These are phyloP conservation scores for Sugiyamaella grinbergsii DNA, from an alignment of 1,139 yeast genomes.

Conservation along the genomic window DNA sequence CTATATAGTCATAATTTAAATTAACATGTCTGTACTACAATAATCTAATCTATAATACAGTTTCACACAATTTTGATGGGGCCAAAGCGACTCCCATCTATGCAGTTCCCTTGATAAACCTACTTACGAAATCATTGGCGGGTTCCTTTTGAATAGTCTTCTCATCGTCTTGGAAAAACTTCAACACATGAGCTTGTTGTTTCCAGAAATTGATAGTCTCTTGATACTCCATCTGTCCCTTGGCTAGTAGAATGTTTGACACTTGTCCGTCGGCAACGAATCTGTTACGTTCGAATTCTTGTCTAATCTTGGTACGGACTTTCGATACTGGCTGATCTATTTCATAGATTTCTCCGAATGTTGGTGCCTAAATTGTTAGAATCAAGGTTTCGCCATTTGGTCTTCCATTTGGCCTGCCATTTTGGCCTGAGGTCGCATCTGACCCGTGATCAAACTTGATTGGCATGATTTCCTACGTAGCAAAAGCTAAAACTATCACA, in stretches of 20 bases:
- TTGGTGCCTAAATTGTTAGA: constrained; percentile 43
- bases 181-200: constrained; percentile 82
- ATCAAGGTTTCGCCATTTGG: not conserved
- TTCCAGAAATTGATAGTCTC: constrained; percentile 90
- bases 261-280: constrained; percentile 67
- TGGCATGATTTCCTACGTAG: too few relatives aligned
- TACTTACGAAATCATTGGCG: constrained; percentile 54
- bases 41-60: not conserved
- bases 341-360: constrained; percentile 63
- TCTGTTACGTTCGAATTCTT: constrained; percentile 85
- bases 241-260: constrained; percentile 68
- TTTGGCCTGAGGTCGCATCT: too few relatives aligned
- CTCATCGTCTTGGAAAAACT: constrained; percentile 72
- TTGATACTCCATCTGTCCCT: constrained; percentile 91
- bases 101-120: constrained; percentile 61
- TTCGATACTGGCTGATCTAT: constrained; percentile 81
- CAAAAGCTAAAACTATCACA: too few relatives aligned
- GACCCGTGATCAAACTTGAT: too few relatives aligned
- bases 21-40: constrained; percentile 9
- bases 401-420: not conserved
- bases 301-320: constrained; percentile 82
- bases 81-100: constrained; percentile 13
- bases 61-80: not conserved
- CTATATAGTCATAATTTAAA: constrained; percentile 8
- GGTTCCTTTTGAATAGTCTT: constrained; percentile 38